phyloP scores from a whole-genome alignment of 2,329 filamentous ascomycete species.

The Elsinoe fawcettii region DNA sequence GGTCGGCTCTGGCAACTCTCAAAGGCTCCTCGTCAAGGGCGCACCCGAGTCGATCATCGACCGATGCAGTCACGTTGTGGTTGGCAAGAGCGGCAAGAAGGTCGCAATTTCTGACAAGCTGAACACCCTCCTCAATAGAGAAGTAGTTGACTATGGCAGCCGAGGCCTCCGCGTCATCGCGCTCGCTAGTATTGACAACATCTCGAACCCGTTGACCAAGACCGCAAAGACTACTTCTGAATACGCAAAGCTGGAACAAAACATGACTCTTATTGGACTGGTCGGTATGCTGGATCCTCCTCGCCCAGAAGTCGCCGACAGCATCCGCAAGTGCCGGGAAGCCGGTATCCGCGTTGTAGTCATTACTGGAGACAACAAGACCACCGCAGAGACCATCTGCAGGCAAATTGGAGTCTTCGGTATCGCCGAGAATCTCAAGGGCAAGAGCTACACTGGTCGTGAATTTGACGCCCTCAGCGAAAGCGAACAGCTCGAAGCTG shows the following conservation, averaged over 20 bases:
- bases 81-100: constrained; percentile 71
- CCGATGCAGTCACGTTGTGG: constrained; percentile 73
- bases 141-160: constrained; percentile 86
- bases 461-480: constrained; percentile 84
- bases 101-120: constrained; percentile 65
- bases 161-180: constrained; percentile 90
- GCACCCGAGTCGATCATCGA: constrained; percentile 92
- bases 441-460: constrained; percentile 91
- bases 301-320: constrained; percentile 77
- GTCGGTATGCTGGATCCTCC: constrained; percentile 96
- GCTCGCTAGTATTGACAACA: constrained; percentile 73
- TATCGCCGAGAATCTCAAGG: constrained; percentile 67
- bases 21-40: constrained; percentile 90
- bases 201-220: constrained; percentile 59
- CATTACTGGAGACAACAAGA: constrained; percentile 96
- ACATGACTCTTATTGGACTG: constrained; percentile 87
- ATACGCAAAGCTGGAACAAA: constrained; percentile 82
- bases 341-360: constrained; percentile 96
- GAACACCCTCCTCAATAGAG: constrained; percentile 60
- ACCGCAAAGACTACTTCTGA: constrained; percentile 71
- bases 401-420: constrained; percentile 93
- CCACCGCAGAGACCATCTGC: constrained; percentile 96
- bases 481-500: constrained; percentile 72
- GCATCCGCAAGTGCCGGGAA: constrained; percentile 80
- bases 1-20: constrained; percentile 59